A percentile compares a stretch with the other conserved stretches of the same genome.
Conservation (phyloP, 192 early-diverging fungal genomes). For the Dissophora globulifera region DNA sequence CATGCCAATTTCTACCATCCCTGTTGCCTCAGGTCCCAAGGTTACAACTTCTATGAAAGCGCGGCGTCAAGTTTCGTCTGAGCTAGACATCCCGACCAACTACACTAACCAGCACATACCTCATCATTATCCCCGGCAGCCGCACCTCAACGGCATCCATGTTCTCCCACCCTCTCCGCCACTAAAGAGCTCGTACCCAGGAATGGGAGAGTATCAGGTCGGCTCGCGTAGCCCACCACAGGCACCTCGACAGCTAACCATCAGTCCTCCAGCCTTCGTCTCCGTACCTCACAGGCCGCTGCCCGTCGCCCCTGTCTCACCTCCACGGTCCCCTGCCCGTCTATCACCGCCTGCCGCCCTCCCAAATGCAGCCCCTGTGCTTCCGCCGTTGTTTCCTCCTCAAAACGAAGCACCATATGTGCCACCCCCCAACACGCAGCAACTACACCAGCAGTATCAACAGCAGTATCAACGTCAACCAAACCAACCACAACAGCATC, state of each 20-base stretch:
- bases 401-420: neutral
- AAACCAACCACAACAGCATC: too few relatives aligned
- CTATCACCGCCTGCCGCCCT: neutral
- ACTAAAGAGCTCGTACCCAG: neutral
- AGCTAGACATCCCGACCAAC: neutral
- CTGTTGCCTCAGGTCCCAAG: neutral
- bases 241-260: constrained; percentile 10
- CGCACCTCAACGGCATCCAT: neutral
- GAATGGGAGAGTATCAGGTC: neutral
- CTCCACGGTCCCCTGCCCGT: constrained; percentile 1
- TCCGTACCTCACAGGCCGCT: neutral
- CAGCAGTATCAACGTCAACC: too few relatives aligned
- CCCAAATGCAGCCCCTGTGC: neutral
- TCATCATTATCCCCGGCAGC: neutral
- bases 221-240: constrained; percentile 4
- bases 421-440: neutral
- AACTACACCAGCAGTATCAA: too few relatives aligned
- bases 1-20: too few relatives aligned
- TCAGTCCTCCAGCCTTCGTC: neutral
- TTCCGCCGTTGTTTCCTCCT: constrained; percentile 6
- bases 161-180: neutral
- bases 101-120: too few relatives aligned
- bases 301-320: neutral
- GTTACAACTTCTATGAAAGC: neutral
- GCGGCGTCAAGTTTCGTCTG: neutral